phyloP scores from a whole-genome alignment of 495 filamentous ascomycete genomes.

The Penicillium cosmopolitanum region DNA sequence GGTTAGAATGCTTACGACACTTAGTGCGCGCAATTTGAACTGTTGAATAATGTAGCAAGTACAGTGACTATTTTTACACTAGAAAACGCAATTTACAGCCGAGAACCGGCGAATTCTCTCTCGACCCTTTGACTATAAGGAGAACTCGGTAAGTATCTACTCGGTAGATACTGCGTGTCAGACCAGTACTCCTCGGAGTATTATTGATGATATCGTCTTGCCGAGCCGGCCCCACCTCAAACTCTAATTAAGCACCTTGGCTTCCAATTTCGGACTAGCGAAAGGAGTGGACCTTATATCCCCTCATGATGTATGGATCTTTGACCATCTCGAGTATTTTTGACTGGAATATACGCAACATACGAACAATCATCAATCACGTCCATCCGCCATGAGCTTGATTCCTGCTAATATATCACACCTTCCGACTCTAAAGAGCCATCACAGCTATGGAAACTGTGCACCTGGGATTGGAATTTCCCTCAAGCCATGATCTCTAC shows the following conservation, averaged over 20 bases:
- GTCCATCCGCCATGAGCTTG: neutral
- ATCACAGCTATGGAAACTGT: conserved; percentile 7
- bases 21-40: no score
- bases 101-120: neutral
- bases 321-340: neutral
- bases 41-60: no score
- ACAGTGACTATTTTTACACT: no score
- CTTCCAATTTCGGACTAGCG: conserved; percentile 18
- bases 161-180: no score
- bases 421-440: neutral
- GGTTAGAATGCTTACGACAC: no score
- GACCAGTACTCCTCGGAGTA: no score
- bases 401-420: neutral
- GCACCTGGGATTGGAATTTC: conserved; percentile 12
- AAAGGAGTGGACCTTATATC: neutral
- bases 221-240: conserved; percentile 5
- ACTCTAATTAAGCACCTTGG: conserved; percentile 19
- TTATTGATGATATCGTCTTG: neutral
- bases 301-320: conserved; percentile 1
- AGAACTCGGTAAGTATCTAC: neutral
- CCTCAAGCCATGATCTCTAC: conserved; percentile 13
- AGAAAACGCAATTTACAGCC: no score
- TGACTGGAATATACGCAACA: neutral
- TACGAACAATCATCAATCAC: neutral
- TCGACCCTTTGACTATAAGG: neutral